These are phyloP conservation scores for Ogataea nakhonphanomensis DNA, from an alignment of 805 yeast genomes.

Conservation along the genomic window DNA sequence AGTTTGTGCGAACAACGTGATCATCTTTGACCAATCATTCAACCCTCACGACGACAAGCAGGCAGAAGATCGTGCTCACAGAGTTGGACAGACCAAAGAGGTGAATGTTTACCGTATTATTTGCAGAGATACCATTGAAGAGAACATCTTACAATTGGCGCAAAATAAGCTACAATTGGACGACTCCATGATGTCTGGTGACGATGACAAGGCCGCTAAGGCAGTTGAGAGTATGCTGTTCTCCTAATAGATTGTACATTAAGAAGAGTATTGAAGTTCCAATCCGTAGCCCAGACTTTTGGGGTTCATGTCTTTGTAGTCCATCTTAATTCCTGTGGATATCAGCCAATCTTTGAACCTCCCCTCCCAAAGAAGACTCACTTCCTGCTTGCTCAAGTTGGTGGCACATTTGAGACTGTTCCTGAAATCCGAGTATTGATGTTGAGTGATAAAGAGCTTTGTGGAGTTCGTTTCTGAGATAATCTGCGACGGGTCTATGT, in stretches of 20 bases:
- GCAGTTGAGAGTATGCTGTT: conserved; percentile 50
- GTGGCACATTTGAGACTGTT: conserved; percentile 75
- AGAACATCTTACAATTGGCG: conserved; percentile 80
- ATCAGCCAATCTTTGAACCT: conserved; percentile 74
- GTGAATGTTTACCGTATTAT: conserved; percentile 78
- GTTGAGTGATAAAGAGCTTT: conserved; percentile 30
- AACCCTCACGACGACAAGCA: conserved; percentile 98
- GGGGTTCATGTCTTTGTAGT: conserved; percentile 42
- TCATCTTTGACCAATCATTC: conserved; percentile 90
- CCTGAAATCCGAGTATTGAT: conserved; percentile 53
- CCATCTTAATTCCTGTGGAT: conserved; percentile 65
- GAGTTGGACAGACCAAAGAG: conserved; percentile 83
- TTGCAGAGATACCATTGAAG: conserved; percentile 76
- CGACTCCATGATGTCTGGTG: conserved; percentile 47
- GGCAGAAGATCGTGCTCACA: conserved; percentile 97
- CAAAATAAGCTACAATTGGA: conserved; percentile 89
- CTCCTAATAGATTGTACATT: conserved; percentile 22
- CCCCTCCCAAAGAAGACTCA: conserved; percentile 84
- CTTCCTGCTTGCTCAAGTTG: conserved; percentile 56
- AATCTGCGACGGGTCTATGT: conserved; percentile 19
- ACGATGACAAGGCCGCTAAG: conserved; percentile 51
- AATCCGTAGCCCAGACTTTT: conserved; percentile 53
- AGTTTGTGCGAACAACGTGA: conserved; percentile 90
- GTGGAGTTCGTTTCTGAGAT: conserved; percentile 21
- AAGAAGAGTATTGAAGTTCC: conserved; percentile 60